Percentiles rank a stretch among this genome's conserved stretches.
Evolutionary conservation across 345 rosid species (phyloP).

Genomic region (Litchi chinensis): DNA sequence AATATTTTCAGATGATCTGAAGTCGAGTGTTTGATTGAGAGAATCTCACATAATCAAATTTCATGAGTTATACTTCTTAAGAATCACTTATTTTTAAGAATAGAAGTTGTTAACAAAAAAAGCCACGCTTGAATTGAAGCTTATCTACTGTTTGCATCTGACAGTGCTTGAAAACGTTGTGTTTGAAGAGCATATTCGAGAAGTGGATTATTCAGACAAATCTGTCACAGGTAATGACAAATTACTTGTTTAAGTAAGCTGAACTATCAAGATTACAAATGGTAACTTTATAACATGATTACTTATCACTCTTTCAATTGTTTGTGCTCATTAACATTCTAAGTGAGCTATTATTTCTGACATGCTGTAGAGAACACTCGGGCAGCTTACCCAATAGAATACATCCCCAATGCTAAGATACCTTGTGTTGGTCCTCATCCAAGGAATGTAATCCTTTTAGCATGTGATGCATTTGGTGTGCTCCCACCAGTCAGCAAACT

Average conservation of each 20-base stretch:
- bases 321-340: neutral
- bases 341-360: constrained; percentile 2
- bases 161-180: constrained; percentile 93
- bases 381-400: constrained; percentile 90
- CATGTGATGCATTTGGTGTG: constrained; percentile 94
- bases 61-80: too few relatives aligned
- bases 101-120: too few relatives aligned
- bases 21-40: neutral
- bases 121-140: neutral
- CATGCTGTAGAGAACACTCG: constrained; percentile 77
- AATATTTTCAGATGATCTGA: neutral
- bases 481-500: constrained; percentile 99
- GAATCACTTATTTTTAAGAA: too few relatives aligned
- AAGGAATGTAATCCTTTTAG: constrained; percentile 81
- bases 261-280: neutral
- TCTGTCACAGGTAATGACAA: constrained; percentile 69
- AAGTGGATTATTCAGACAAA: constrained; percentile 80
- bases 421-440: constrained; percentile 95
- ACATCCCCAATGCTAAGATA: constrained; percentile 85
- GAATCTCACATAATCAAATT: too few relatives aligned
- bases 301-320: neutral
- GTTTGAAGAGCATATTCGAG: constrained; percentile 89
- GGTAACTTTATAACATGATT: neutral
- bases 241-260: neutral
- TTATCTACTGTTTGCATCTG: constrained; percentile 14